Evolutionary conservation across 805 yeast genomes (phyloP).

Genomic region (Hanseniaspora lachancei): DNA sequence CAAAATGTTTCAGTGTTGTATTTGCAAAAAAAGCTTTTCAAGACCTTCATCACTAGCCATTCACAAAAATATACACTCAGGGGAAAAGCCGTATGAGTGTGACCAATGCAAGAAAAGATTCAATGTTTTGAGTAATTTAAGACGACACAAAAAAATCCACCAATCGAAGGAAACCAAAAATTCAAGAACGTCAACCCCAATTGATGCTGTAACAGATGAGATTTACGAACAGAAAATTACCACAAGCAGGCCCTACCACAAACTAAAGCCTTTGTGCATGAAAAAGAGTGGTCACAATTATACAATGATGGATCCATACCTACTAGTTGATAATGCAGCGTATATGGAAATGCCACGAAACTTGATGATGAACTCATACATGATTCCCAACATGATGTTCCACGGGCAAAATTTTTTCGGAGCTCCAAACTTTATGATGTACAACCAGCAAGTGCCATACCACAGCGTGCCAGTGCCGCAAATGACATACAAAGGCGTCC

Average conservation of each 20-base stretch:
- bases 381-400: not conserved
- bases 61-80: conserved; percentile 72
- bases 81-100: conserved; percentile 80
- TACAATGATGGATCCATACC: not conserved
- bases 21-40: conserved; percentile 64
- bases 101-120: conserved; percentile 56
- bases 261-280: not conserved
- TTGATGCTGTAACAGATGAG: not conserved
- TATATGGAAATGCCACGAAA: not conserved
- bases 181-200: not conserved
- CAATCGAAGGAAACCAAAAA: conserved; percentile 12
- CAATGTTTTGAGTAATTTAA: conserved; percentile 25
- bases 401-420: not conserved
- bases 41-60: conserved; percentile 81
- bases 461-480: not conserved
- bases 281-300: not conserved
- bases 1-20: conserved; percentile 35
- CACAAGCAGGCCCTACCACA: not conserved
- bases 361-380: not conserved
- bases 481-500: not conserved
- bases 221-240: not conserved
- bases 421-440: not conserved
- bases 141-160: conserved; percentile 24
- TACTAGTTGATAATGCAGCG: not conserved
- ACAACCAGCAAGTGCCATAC: not conserved